Evolutionary conservation across 176 grass and related monocot species (phyloP), one percentile per base, ranked within the genome.

Genomic region (Triticum aestivum): DNA sequence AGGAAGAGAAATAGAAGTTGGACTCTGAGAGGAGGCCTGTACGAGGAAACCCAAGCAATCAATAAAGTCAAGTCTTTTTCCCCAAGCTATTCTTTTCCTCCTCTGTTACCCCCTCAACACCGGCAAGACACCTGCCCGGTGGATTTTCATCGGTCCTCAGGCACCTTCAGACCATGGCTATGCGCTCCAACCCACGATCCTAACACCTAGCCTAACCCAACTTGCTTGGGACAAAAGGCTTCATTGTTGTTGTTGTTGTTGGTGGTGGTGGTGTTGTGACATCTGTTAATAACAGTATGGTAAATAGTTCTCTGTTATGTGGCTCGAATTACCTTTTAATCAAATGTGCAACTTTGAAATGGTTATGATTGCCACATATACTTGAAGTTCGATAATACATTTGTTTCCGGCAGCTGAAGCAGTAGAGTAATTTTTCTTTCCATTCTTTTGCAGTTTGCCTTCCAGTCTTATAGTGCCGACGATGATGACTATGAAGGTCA

Each of bases 401-500:
- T 78, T 83, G 23, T 39, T 44, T 84, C 54, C 42, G 61, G 20
- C 15, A 20, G 11, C 51, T 77, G 62, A 80, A 79, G 44, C 13
- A 72, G 71, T 61, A 32, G 69, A 85, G 32, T 77, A 42, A 65
- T 85, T 80, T 23, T 54, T 34, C 71, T 81, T 75, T 49, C 34
- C 39, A 74, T 73, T 89, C 74, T 71, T 68, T 37, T 89, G 74
- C 88, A 98, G 96, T 98, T 95, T 51, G 75, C 86, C 3, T 98
- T 98, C 74, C 84, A 94, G 59, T 98, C 96, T 5, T 98, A 95
- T 52, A 98, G 84, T 89, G 65, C 73, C 49, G 93, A 94, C 10
- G 96, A 98, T 88, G 96, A 98, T 87, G 93, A 98, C 74, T 98
- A 95, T 37, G 80, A 92, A 79, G 96, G 96, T 73, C 85, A 98